A percentile compares a stretch with the other conserved stretches of the same genome.
These are phyloP conservation scores for Venustampulla echinocandica DNA, from an alignment of 495 filamentous ascomycete species.

Conservation along the genomic window DNA sequence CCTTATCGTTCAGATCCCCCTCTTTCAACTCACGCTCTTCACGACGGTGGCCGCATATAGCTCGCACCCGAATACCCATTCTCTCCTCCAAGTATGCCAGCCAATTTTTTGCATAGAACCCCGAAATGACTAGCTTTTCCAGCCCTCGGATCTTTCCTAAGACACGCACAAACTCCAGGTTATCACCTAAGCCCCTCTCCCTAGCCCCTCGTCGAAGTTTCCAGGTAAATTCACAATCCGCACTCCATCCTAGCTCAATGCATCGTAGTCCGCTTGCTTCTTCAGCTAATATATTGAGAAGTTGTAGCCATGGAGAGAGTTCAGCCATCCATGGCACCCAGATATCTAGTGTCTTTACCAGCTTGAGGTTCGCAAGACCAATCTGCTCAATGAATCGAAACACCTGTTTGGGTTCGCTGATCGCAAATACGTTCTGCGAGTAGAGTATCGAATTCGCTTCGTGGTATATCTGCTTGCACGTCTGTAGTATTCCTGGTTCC, in stretches of 20 bases:
- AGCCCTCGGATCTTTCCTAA: constrained; percentile 12
- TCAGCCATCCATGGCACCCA: constrained; percentile 5
- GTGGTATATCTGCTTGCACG: constrained; percentile 14
- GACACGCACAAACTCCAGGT: constrained; percentile 10
- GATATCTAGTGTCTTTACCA: constrained; percentile 10
- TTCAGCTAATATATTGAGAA: constrained; percentile 13
- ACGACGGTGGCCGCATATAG: constrained; percentile 1
- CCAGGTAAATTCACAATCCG: constrained; percentile 5
- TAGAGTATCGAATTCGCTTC: constrained; percentile 16
- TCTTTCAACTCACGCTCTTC: neutral
- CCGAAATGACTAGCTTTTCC: constrained; percentile 13
- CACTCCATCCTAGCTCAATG: constrained; percentile 9
- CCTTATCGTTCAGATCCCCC: neutral
- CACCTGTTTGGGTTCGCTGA: constrained; percentile 8
- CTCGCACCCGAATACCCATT: constrained; percentile 11
- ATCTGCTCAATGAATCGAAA: constrained; percentile 11
- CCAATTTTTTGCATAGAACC: constrained; percentile 14
- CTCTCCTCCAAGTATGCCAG: constrained; percentile 11
- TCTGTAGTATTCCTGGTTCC: constrained; percentile 9
- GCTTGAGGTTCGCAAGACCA: constrained; percentile 11
- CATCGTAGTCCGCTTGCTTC: constrained; percentile 11
- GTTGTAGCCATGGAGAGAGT: constrained; percentile 7
- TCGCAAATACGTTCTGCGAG: constrained; percentile 14
- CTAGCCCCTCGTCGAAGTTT: neutral
- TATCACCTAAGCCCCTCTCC: constrained; percentile 9